Percentiles rank a stretch among this genome's conserved stretches.
These are phyloP conservation scores for Exophiala oligosperma DNA, from an alignment of 2,329 filamentous ascomycete genomes.

Conservation along the genomic window DNA sequence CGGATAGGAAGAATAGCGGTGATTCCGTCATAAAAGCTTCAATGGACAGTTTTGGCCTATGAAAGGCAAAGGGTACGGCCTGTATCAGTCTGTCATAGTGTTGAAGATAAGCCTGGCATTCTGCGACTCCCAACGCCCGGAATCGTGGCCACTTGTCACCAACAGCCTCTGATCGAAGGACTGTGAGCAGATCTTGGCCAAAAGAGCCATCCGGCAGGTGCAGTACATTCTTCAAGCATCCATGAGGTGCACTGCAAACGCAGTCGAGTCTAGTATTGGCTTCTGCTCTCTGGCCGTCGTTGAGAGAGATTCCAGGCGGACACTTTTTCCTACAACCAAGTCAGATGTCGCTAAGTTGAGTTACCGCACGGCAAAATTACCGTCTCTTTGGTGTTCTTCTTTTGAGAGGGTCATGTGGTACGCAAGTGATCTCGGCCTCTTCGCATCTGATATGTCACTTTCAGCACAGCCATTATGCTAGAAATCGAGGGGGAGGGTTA, in stretches of 20 bases:
- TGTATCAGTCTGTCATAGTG: constrained; percentile 4
- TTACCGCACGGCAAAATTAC: not conserved
- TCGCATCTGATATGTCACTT: constrained; percentile 7
- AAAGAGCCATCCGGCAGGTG: not conserved
- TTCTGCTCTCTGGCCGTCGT: too few species aligned
- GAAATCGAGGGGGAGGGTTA: not conserved
- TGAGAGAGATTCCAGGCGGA: too few species aligned
- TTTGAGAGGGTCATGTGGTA: constrained; percentile 9
- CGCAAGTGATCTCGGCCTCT: constrained; percentile 2
- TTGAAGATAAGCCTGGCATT: constrained; percentile 1
- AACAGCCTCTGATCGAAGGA: not conserved
- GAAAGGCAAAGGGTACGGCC: constrained; percentile 12
- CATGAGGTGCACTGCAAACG: not conserved
- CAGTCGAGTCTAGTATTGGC: not conserved
- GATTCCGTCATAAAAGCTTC: not conserved
- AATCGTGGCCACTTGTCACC: constrained; percentile 5
- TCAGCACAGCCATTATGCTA: not conserved
- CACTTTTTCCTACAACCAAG: not conserved
- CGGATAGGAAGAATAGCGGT: constrained; percentile 10
- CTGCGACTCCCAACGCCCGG: not conserved
- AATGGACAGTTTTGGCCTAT: not conserved
- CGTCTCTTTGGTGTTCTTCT: constrained; percentile 1
- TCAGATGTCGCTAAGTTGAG: not conserved
- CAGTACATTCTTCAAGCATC: not conserved
- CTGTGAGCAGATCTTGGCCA: constrained; percentile 3